phyloP scores from a whole-genome alignment of 1,284 basidiomycete species.

The Bothia castanella region DNA sequence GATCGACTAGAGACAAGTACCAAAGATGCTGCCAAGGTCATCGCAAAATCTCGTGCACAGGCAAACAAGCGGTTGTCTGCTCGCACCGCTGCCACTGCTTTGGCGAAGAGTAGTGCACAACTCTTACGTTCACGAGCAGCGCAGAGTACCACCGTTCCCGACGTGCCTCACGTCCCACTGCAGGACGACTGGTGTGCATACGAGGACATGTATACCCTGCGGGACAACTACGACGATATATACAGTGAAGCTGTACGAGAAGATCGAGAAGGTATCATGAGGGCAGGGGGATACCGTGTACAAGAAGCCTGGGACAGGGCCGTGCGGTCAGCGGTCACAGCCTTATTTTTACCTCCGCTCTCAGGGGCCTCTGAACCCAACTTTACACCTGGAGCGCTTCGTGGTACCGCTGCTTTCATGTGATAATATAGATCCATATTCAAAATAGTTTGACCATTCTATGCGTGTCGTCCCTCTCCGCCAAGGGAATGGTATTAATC shows the following conservation, averaged over 20 bases:
- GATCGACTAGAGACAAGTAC: constrained; percentile 74
- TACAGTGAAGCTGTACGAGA: constrained; percentile 70
- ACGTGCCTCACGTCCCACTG: constrained; percentile 71
- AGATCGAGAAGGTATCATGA: constrained; percentile 76
- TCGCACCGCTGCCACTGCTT: constrained; percentile 44
- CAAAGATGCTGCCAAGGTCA: constrained; percentile 63
- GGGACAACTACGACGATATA: constrained; percentile 62
- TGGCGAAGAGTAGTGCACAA: constrained; percentile 48
- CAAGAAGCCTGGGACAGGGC: constrained; percentile 87
- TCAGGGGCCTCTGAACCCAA: constrained; percentile 25
- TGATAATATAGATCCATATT: constrained; percentile 6
- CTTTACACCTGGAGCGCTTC: constrained; percentile 1
- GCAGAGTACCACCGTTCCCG: constrained; percentile 58
- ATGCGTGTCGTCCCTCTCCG: background rate
- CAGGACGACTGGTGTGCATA: constrained; percentile 74
- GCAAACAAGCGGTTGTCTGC: constrained; percentile 56
- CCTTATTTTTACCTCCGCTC: constrained; percentile 55
- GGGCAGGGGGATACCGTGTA: constrained; percentile 80
- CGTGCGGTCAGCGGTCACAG: constrained; percentile 71
- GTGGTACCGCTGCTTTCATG: constrained; percentile 2
- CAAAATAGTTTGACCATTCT: background rate
- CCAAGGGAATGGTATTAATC: background rate
- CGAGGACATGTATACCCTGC: constrained; percentile 60
- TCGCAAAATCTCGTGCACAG: constrained; percentile 66
- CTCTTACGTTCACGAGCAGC: constrained; percentile 55